Evolutionary conservation across 2,329 filamentous ascomycete genomes (phyloP), one percentile per base, ranked within the genome.

Genomic region (Didymella arachidicola): DNA sequence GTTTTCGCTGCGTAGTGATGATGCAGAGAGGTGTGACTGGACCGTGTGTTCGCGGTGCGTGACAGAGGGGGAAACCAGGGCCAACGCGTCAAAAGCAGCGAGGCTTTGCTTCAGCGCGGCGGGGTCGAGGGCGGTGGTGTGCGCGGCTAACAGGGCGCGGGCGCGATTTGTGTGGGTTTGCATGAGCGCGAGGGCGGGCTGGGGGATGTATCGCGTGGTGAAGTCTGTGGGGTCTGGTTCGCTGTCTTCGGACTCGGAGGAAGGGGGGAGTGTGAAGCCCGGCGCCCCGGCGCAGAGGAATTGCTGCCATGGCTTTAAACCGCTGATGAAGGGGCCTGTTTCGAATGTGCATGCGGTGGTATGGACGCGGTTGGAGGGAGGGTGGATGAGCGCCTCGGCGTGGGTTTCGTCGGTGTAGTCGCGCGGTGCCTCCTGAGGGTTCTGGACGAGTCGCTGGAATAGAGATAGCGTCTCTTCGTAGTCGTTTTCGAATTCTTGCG

Each of bases 261-360:
- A 4, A 19, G 36, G 8, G 1, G 41, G 8, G 48, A 47, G 19
- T 59, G 50, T 1, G 36, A 69, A 67, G 3, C 73, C 73, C 1
- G 71, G 71, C 1, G 63, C 57, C 0, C 55, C 67, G 0, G 53
- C 57, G 8, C 34, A 58, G 0, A 76, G 39, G 22, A 69, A 76
- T 30, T 76, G 71, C 27, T 64, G 53, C 72, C 72, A 76, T 0
- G 63, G 62, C 49, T 66, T 72, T 11, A 75, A 42, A 0, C 72
- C 73, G 2, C 64, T 59, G 2, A 62, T 57, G 52, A 59, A 73
- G 0, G 60, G 63, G 0, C 71, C 68, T 0, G 59, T 59, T 8
- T 63, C 43, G 41, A 61, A 61, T 0, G 27, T 26, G 1, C 60
- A 60, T 2, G 22, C 39, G 0, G 39, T 43, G 18, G 43, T 46